A percentile compares a stretch with the other conserved stretches of the same genome.
These are phyloP conservation scores for Xylaria telfairii DNA, from an alignment of 495 filamentous ascomycete genomes.

Conservation along the genomic window DNA sequence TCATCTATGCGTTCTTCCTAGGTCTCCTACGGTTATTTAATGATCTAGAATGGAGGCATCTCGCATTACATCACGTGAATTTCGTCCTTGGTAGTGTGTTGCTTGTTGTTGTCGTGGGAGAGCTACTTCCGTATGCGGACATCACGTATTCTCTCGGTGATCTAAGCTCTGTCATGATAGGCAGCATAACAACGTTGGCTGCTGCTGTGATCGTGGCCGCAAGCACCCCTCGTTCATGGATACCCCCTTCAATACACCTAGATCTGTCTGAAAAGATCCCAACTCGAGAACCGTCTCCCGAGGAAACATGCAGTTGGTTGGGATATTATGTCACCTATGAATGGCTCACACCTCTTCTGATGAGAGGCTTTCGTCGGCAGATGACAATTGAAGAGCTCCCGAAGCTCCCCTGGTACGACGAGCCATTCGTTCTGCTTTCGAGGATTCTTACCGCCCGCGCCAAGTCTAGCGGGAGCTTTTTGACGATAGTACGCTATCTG, in stretches of 20 bases:
- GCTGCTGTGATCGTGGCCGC: conserved; percentile 42
- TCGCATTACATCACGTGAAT: conserved; percentile 48
- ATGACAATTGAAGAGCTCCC: conserved; percentile 55
- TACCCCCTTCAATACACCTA: conserved; percentile 41
- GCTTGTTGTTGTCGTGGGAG: conserved; percentile 32
- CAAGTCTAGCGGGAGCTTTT: conserved; percentile 48
- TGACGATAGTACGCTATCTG: conserved; percentile 48
- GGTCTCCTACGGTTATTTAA: conserved; percentile 43
- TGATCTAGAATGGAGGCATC: conserved; percentile 45
- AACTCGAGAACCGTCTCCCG: conserved; percentile 44
- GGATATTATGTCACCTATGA: conserved; percentile 56
- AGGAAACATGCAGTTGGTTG: conserved; percentile 58
- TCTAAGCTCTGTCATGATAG: conserved; percentile 30
- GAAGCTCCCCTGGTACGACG: conserved; percentile 57
- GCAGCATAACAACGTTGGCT: conserved; percentile 36
- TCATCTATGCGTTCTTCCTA: conserved; percentile 43
- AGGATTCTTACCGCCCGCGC: conserved; percentile 47
- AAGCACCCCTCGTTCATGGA: conserved; percentile 46
- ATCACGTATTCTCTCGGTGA: conserved; percentile 27
- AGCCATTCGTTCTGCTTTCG: conserved; percentile 49
- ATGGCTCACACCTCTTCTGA: conserved; percentile 55
- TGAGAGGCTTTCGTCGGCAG: conserved; percentile 48
- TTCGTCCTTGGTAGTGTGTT: conserved; percentile 37
- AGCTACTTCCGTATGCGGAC: conserved; percentile 44
- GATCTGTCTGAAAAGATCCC: conserved; percentile 34